Base-by-base conservation (phyloP, 192 early-diverging fungal species). In the Coemansia pectinata region DNA sequence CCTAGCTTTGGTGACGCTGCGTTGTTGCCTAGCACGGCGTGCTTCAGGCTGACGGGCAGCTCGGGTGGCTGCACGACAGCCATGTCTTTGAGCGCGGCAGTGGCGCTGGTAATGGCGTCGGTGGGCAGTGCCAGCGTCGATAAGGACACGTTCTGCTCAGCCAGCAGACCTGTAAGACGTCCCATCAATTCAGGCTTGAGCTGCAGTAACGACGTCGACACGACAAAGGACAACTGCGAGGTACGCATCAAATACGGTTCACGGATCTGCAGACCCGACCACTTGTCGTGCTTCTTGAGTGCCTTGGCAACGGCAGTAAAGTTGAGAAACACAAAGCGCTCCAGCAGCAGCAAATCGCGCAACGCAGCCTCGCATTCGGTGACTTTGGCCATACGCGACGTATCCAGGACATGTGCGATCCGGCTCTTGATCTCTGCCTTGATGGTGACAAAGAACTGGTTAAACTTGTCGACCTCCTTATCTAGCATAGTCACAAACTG, bases 271-370 rank as follows among this genome's bases (percentile, higher is more conserved):
- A 93, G 83, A 0, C 93, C 94, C 0, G 91, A 90, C 86, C 91
- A 91, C 65, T 91, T 88, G 78, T 94, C 94, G 73, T 90, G 88
- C 69, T 95, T 95, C 71, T 95, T 95, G 52, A 95, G 83, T 34
- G 93, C 93, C 85, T 95, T 95, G 53, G 89, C 87, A 38, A 95
- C 88, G 29, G 90, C 94, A 0, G 93, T 94, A 55, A 92, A 93
- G 85, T 93, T 95, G 39, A 95, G 82, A 62, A 94, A 93, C 48
- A 92, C 91, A 76, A 90, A 94, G 50, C 85, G 82, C 82, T 95
- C 93, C 19, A 94, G 85, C 65, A 84, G 87, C 45, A 94, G 78
- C 40, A 93, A 83, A 27, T 83, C 84, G 64, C 88, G 79, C 62
- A 93, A 73, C 8, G 90, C 73, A 4, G 69, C 55, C 62, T 83